Evolutionary conservation across 2,329 filamentous ascomycete species (phyloP).

Genomic region (Colletotrichum cuscutae): DNA sequence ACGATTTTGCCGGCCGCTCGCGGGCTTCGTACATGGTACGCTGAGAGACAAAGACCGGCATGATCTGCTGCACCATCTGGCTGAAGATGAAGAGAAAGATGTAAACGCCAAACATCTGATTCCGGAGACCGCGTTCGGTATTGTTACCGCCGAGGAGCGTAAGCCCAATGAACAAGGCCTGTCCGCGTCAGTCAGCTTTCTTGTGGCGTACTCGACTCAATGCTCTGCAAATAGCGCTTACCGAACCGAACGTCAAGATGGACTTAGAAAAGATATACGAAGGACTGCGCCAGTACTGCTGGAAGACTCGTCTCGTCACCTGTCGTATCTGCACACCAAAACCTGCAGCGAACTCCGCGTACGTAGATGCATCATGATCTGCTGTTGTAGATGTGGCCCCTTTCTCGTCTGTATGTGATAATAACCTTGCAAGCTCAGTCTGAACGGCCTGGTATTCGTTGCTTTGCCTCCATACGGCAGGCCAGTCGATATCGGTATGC

Average conservation of each 20-base stretch:
- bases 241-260: conserved; percentile 60
- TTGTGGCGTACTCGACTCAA: not conserved
- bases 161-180: conserved; percentile 72
- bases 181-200: not conserved
- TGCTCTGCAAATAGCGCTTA: conserved; percentile 14
- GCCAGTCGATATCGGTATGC: conserved; percentile 59
- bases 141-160: conserved; percentile 68
- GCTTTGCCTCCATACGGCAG: conserved; percentile 54
- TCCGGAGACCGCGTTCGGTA: conserved; percentile 70
- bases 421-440: conserved; percentile 5
- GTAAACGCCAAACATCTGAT: conserved; percentile 74
- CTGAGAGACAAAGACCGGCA: conserved; percentile 75
- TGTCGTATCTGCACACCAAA: conserved; percentile 69
- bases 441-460: conserved; percentile 46
- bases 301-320: conserved; percentile 73
- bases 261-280: conserved; percentile 80
- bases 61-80: conserved; percentile 55
- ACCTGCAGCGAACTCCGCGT: conserved; percentile 69
- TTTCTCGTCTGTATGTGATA: conserved; percentile 19
- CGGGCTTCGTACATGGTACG: conserved; percentile 73
- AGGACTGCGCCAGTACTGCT: conserved; percentile 83
- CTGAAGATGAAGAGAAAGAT: conserved; percentile 70
- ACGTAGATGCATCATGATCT: not conserved
- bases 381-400: not conserved
- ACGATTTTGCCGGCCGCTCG: conserved; percentile 73